Base-by-base conservation (phyloP, 2,329 filamentous ascomycete species). In the Ophiostoma quercus region DNA sequence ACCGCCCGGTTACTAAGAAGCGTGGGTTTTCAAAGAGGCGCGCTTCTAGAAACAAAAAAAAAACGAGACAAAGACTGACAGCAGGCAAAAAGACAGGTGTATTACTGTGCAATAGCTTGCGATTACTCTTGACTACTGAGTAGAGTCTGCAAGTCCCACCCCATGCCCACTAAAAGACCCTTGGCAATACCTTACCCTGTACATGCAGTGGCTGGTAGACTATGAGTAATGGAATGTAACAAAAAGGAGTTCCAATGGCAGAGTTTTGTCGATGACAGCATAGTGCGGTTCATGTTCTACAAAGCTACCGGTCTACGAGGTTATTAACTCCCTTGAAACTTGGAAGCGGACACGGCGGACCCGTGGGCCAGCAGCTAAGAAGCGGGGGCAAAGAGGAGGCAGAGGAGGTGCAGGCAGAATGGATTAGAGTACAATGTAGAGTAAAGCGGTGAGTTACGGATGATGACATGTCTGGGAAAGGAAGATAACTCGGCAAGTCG, bases 161-260 rank as follows among this genome's bases (percentile, higher is more conserved):
- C 57, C 25, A 11, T 32, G 4, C 11, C n/a, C 51, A 57, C 57
- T 29, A 14, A 32, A 32, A 16, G 57, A 34, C 25, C 25, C 57
- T 32, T 62, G 57, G 57, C 57, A 32, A 62, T 62, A 62, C 57
- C 57, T 62, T 62, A 62, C 57, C 57, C 57, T 62, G 57, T 34
- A 62, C 57, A 62, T 62, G 25, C 57, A 32, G 57, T 62, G 57
- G 57, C 57, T 62, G 57, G 57, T 14, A 62, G 16, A 32, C 57
- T 62, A 32, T 62, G 57, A 16, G 25, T 62, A 62, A 62, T 62
- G 25, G 57, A 62, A 62, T 62, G 51, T 57, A 57, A 12, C 22
- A n/a, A 22, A 57, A 25, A 11, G 47, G 47, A 41, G 19, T 47
- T 16, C 16, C 19, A 16, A 19, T 7, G 16, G 19, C 43, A 47